Conservation (phyloP, 2,329 filamentous ascomycete genomes). For the Xylariaceae sp. region DNA sequence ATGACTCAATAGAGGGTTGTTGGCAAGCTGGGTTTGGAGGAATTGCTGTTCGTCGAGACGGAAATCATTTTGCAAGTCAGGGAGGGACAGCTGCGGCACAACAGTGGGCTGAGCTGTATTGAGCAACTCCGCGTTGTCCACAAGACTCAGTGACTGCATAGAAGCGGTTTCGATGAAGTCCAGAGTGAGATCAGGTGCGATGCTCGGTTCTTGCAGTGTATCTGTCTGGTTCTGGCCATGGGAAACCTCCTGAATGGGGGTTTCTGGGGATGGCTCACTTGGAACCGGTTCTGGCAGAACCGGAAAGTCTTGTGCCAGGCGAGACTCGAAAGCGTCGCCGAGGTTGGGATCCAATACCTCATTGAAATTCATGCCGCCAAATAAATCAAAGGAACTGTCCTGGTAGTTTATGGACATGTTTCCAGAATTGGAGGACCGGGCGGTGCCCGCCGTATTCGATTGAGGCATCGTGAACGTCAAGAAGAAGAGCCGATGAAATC, state of each 20-base stretch:
- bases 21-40: background rate
- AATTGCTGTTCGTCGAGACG: background rate
- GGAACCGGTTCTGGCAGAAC: background rate
- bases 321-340: background rate
- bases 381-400: background rate
- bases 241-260: background rate
- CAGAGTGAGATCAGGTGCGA: background rate
- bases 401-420: background rate
- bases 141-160: background rate
- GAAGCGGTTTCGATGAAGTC: background rate
- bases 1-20: background rate
- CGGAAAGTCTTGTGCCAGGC: conserved; percentile 3
- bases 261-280: background rate
- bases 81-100: background rate
- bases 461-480: background rate
- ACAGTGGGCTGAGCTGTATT: background rate
- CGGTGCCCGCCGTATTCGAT: conserved; percentile 1
- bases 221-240: background rate
- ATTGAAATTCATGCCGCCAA: conserved; percentile 3
- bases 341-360: background rate
- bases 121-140: background rate
- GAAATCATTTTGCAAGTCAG: background rate
- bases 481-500: background rate
- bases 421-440: background rate
- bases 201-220: background rate